phyloP scores from a whole-genome alignment of 179 eudicot genomes.

The Amaranthus tricolor region DNA sequence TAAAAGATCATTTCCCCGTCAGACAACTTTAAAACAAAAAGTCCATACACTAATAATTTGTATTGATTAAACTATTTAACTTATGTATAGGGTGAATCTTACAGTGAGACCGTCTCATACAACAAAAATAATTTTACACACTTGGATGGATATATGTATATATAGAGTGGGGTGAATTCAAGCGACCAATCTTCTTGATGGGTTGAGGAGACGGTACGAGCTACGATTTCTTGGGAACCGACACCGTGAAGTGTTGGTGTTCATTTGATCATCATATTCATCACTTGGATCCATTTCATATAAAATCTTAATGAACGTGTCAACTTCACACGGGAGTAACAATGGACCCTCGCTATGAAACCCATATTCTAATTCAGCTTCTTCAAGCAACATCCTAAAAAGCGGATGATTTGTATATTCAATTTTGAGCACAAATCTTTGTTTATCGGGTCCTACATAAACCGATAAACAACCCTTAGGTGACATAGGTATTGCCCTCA shows the following conservation, averaged over 20 bases:
- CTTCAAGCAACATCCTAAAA: constrained; percentile 51
- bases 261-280: background rate
- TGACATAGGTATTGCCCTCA: constrained; percentile 27
- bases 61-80: too few species aligned
- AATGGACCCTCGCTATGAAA: constrained; percentile 45
- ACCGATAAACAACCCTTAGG: constrained; percentile 58
- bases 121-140: too few species aligned
- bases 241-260: background rate
- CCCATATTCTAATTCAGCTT: constrained; percentile 61
- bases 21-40: too few species aligned
- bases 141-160: too few species aligned
- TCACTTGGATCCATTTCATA: constrained; percentile 43
- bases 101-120: too few species aligned
- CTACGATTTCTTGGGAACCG: constrained; percentile 19
- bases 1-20: too few species aligned
- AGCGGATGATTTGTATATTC: constrained; percentile 45
- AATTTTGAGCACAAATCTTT: constrained; percentile 53
- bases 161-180: background rate
- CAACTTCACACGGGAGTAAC: constrained; percentile 53
- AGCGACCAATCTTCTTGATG: constrained; percentile 24
- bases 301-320: constrained; percentile 36
- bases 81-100: background rate
- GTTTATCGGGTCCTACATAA: constrained; percentile 54
- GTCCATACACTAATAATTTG: too few species aligned
- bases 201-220: constrained; percentile 30